Evolutionary conservation across 2,329 filamentous ascomycete species (phyloP).

Genomic region (Juglanconis oblonga): DNA sequence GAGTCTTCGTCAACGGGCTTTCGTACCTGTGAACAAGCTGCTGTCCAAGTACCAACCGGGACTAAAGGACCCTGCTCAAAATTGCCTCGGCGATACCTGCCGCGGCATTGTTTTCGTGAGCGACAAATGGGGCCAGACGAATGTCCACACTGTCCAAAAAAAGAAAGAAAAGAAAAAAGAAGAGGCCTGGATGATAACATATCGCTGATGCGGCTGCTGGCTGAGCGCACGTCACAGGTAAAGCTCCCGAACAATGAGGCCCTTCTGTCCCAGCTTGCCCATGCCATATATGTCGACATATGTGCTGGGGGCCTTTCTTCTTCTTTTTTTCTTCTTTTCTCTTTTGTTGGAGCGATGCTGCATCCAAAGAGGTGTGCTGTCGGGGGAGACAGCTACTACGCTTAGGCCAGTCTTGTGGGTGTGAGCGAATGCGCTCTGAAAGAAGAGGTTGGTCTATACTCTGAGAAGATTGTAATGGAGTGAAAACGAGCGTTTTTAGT

Average conservation of each 20-base stretch:
- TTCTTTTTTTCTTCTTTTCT: too few species aligned
- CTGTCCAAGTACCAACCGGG: constrained; percentile 37
- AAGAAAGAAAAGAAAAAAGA: too few species aligned
- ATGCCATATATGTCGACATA: constrained; percentile 36
- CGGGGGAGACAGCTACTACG: constrained; percentile 30
- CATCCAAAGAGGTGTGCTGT: constrained; percentile 30
- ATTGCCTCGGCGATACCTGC: constrained; percentile 35
- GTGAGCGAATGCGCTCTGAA: constrained; percentile 27
- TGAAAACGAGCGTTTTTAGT: constrained; percentile 25
- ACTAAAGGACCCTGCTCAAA: constrained; percentile 34
- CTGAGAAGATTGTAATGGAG: constrained; percentile 20
- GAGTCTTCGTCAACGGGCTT: constrained; percentile 54
- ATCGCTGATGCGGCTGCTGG: constrained; percentile 40
- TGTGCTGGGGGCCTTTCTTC: constrained; percentile 24
- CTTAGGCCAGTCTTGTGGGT: constrained; percentile 28
- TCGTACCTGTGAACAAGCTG: constrained; percentile 38
- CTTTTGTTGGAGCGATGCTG: constrained; percentile 27
- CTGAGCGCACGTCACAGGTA: constrained; percentile 30
- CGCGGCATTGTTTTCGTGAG: constrained; percentile 45
- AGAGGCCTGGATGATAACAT: constrained; percentile 49
- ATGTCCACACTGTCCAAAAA: constrained; percentile 31
- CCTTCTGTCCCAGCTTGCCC: constrained; percentile 30
- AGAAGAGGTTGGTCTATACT: constrained; percentile 31
- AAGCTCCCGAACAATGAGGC: constrained; percentile 26
- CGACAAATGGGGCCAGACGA: constrained; percentile 50